phyloP scores from a whole-genome alignment of 306 rosid genomes.

The Astragalus membranaceus region DNA sequence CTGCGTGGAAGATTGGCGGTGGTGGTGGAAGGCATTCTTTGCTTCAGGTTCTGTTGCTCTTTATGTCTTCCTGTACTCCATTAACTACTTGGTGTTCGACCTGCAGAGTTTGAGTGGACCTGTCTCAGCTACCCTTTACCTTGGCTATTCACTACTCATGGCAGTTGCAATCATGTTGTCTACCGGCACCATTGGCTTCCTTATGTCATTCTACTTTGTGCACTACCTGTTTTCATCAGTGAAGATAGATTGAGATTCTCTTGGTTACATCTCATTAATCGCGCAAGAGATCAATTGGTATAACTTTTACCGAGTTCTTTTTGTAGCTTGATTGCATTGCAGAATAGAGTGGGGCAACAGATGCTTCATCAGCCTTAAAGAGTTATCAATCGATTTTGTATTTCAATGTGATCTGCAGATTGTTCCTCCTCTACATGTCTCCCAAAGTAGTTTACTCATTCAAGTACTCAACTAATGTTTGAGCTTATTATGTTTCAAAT shows the following conservation, averaged over 20 bases:
- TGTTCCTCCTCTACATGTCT: constrained; percentile 8
- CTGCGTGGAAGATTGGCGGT: constrained; percentile 90
- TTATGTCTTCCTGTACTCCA: constrained; percentile 78
- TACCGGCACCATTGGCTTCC: constrained; percentile 78
- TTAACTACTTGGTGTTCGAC: constrained; percentile 85
- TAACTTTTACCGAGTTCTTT: not conserved
- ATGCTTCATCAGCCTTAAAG: constrained; percentile 10
- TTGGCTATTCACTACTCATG: constrained; percentile 82
- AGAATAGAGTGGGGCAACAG: constrained; percentile 22
- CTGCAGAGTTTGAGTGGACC: constrained; percentile 92
- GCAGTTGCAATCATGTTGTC: constrained; percentile 81
- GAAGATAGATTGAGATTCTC: constrained; percentile 57
- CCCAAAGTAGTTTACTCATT: not conserved
- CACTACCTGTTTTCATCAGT: constrained; percentile 85
- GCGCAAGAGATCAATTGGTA: constrained; percentile 1
- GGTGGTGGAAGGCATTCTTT: constrained; percentile 98
- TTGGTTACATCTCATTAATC: constrained; percentile 2
- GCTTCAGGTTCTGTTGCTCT: constrained; percentile 88
- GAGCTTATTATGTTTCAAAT: constrained; percentile 13
- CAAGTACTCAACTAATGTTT: constrained; percentile 20
- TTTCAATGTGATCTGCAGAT: constrained; percentile 19
- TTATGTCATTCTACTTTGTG: constrained; percentile 80
- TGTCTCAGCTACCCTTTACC: constrained; percentile 72
- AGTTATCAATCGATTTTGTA: constrained; percentile 12
- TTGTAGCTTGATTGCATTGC: constrained; percentile 2